Percentiles rank a stretch among this genome's conserved stretches.
Evolutionary conservation across 1,139 yeast genomes (phyloP).

Genomic region (Yamadazyma taylorii): DNA sequence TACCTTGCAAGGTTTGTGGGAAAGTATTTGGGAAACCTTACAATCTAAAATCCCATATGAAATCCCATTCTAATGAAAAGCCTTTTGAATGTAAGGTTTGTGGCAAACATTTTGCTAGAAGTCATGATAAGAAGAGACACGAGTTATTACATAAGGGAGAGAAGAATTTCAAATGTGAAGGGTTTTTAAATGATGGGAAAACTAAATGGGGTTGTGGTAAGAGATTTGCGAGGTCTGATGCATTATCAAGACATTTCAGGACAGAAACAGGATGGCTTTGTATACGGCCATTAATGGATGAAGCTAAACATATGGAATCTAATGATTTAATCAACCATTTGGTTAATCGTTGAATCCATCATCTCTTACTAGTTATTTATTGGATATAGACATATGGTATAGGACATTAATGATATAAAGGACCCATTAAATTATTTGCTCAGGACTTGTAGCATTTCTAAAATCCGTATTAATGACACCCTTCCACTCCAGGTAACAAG

Average conservation of each 20-base stretch:
- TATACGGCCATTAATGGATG: slow-evolving; percentile 55
- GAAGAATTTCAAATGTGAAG: slow-evolving; percentile 57
- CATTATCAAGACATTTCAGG: slow-evolving; percentile 56
- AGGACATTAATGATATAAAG: neutral
- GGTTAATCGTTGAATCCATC: neutral
- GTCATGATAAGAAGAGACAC: slow-evolving; percentile 58
- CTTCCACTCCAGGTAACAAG: neutral
- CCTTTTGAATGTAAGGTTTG: slow-evolving; percentile 54
- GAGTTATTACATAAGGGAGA: slow-evolving; percentile 55
- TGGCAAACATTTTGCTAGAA: slow-evolving; percentile 52
- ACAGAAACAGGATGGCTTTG: slow-evolving; percentile 62
- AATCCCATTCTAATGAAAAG: slow-evolving; percentile 55
- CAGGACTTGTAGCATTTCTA: too few relatives aligned
- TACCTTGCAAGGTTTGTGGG: slow-evolving; percentile 48
- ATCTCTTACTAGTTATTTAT: neutral
- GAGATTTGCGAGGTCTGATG: slow-evolving; percentile 58
- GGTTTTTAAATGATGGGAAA: slow-evolving; percentile 48
- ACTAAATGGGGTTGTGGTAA: slow-evolving; percentile 63
- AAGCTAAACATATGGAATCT: slow-evolving; percentile 31
- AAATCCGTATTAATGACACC: too few relatives aligned
- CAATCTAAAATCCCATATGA: slow-evolving; percentile 56
- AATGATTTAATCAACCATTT: slow-evolving; percentile 12
- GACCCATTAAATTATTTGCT: too few relatives aligned
- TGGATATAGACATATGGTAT: neutral
- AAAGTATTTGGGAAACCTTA: slow-evolving; percentile 55